A percentile compares a stretch with the other conserved stretches of the same genome.
Conservation (phyloP, 1,284 basidiomycete species). For the Puccinia sorghi region DNA sequence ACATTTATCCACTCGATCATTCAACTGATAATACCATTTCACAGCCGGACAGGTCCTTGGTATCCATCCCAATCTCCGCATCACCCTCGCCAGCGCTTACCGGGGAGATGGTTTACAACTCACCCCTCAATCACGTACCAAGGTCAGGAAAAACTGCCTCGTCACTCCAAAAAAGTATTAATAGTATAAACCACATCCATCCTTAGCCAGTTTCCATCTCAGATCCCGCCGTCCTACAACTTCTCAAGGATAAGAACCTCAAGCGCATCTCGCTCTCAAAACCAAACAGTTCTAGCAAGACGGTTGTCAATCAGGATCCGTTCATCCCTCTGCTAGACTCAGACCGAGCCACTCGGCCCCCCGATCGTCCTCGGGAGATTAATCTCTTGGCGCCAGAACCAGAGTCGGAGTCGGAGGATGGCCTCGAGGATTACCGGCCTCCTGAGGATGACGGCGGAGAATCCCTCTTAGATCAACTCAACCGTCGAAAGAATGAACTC, state of each 20-base stretch:
- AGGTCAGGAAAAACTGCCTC: neutral
- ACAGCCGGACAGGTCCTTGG: constrained; percentile 35
- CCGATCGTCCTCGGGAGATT: neutral
- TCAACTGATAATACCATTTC: neutral
- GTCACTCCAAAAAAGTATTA: neutral
- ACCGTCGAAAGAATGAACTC: constrained; percentile 31
- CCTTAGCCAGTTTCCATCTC: constrained; percentile 23
- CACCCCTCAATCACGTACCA: constrained; percentile 16
- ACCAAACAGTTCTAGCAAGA: neutral
- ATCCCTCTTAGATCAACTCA: constrained; percentile 30
- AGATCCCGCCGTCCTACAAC: constrained; percentile 35
- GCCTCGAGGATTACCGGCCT: constrained; percentile 30
- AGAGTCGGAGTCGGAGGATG: constrained; percentile 2
- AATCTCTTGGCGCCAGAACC: constrained; percentile 14
- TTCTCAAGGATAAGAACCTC: constrained; percentile 42
- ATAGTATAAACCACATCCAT: neutral
- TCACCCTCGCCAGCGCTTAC: constrained; percentile 37
- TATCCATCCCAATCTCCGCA: constrained; percentile 15
- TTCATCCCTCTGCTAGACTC: constrained; percentile 23
- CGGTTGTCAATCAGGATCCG: too few species aligned
- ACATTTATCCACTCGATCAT: neutral
- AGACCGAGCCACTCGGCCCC: neutral
- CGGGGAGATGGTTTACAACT: constrained; percentile 42
- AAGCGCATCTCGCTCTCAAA: constrained; percentile 34
- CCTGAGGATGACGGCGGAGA: constrained; percentile 39